Base-by-base conservation (phyloP, 208 protist species). In the Phytomonas francai region DNA sequence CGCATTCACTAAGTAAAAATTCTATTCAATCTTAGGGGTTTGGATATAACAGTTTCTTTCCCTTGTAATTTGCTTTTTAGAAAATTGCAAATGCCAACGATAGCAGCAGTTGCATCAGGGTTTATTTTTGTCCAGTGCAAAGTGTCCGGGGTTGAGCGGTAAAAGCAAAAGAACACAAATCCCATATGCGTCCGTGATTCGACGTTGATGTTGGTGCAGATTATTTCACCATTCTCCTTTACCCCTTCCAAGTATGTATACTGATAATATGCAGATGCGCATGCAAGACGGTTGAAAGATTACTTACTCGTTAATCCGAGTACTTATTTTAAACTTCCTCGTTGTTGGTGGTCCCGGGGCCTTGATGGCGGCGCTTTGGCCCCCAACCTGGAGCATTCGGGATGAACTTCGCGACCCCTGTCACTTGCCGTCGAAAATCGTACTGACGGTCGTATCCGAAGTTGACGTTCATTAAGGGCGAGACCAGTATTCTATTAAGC, bases 311-410 rank as follows among this genome's bases (percentile, higher is more conserved):
- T 29, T 69, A 32, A 31, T 71, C 42, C 25, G n/a, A 8, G 28
- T 39, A 29, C 58, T 56, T 16, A 16, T 59, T 25, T 11, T 65
- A n/a, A 9, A 19, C 58, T 59, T 63, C 67, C 29, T 71, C 68
- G 57, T 69, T 71, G 0, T 72, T 60, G 25, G 77, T 76, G 32
- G 63, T 72, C 31, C 72, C 65, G 0, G 85, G 81, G 0, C 91
- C 91, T 64, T 87, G 85, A 57, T 96, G 91, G 11, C 88, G 81
- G 27, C 88, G 78, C 63, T 88, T 89, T 49, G 91, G 91, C 2
- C 91, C 91, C 91, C 91, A 96, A 4, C 87, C 80, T 3, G 91
- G 88, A 11, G 88, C 91, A 61, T 96, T 96, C 1, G 88, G 88
- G 72, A 96, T 83, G 70, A 94, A 96, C 74, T 96, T 96, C 27